A percentile compares a stretch with the other conserved stretches of the same genome.
phyloP scores from a whole-genome alignment of 129 eudicot genomes.

The Glebionis coronaria region DNA sequence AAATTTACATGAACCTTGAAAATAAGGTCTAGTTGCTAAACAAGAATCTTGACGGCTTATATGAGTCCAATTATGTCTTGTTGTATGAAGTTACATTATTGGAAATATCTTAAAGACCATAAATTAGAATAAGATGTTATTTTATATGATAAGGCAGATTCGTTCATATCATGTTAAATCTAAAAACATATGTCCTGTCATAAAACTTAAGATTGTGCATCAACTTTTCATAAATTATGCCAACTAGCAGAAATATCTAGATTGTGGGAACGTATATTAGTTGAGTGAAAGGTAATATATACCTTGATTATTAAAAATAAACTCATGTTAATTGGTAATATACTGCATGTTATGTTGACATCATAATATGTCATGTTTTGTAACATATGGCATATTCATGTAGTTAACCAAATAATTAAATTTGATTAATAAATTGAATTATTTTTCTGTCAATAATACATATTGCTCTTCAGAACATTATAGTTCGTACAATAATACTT shows the following conservation, averaged over 20 bases:
- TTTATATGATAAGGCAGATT: no score
- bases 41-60: conserved; percentile 10
- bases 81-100: neutral
- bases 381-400: no score
- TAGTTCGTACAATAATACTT: no score
- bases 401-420: neutral
- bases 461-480: no score
- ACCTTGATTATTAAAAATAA: no score
- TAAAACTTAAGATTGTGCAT: neutral
- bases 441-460: no score
- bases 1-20: no score
- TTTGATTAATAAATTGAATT: neutral
- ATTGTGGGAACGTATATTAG: no score
- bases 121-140: neutral
- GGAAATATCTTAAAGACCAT: neutral
- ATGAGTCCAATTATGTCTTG: neutral
- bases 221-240: no score
- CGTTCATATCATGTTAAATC: neutral
- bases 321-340: no score
- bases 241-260: no score
- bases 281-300: no score
- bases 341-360: neutral
- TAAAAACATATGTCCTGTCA: neutral
- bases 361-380: neutral
- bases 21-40: neutral